Percentiles rank a stretch among this genome's conserved stretches.
Conservation (phyloP, 164 flowering plant species). For the Liriodendron chinense region DNA sequence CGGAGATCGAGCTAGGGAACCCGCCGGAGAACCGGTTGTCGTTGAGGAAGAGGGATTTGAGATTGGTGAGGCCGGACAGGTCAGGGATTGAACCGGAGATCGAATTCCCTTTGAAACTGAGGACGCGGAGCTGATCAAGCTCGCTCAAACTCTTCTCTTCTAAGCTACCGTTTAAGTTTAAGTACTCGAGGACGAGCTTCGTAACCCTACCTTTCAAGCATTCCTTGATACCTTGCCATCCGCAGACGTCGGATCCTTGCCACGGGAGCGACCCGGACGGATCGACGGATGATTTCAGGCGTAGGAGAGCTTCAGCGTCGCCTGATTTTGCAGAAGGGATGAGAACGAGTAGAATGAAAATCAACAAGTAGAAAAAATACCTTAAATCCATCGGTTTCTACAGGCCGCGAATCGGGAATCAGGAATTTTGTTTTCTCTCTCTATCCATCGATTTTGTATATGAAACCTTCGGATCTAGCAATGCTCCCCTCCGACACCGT, state of each 20-base stretch:
- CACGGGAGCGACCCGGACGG: constrained; percentile 43
- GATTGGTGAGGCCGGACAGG: constrained; percentile 60
- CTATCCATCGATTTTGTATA: no score
- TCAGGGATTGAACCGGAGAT: constrained; percentile 66
- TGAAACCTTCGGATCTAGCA: background rate
- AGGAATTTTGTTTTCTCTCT: background rate
- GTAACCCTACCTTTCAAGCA: constrained; percentile 66
- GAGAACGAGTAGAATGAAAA: constrained; percentile 7
- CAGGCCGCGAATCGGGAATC: background rate
- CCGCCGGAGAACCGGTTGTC: constrained; percentile 65
- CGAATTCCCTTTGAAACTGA: constrained; percentile 77
- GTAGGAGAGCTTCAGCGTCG: constrained; percentile 48
- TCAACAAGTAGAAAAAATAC: constrained; percentile 5
- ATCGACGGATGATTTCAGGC: constrained; percentile 45
- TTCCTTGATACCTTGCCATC: constrained; percentile 68
- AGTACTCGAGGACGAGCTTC: constrained; percentile 68
- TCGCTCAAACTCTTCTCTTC: constrained; percentile 41
- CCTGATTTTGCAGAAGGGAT: constrained; percentile 26
- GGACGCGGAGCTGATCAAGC: constrained; percentile 74
- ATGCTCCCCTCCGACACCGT: background rate
- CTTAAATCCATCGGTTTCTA: constrained; percentile 11
- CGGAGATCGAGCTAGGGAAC: constrained; percentile 58
- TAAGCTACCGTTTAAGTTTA: constrained; percentile 51
- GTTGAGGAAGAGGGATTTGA: constrained; percentile 68
- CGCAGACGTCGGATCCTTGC: constrained; percentile 41